Percentiles rank a stretch among this genome's conserved stretches.
These are phyloP conservation scores for Danielozyma ontarioensis DNA, from an alignment of 805 yeast species.

Conservation along the genomic window DNA sequence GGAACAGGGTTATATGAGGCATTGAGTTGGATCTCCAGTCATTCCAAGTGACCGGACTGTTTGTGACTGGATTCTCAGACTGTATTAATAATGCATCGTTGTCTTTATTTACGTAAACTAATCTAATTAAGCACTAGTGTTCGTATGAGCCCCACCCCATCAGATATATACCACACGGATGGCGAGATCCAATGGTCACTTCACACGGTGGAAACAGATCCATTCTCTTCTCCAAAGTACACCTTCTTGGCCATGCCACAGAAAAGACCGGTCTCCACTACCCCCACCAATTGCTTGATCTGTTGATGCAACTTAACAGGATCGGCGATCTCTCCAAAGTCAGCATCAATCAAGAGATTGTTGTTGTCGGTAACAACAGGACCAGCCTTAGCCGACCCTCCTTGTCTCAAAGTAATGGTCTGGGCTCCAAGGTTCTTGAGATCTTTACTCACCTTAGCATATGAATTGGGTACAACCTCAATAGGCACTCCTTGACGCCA, in stretches of 20 bases:
- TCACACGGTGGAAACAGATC: slow-evolving; percentile 38
- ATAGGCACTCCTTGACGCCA: slow-evolving; percentile 95
- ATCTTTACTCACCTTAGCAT: slow-evolving; percentile 67
- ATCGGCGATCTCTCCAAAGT: slow-evolving; percentile 69
- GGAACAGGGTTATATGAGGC: slow-evolving; percentile 91
- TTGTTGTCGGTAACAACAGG: slow-evolving; percentile 95
- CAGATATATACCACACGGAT: too few species aligned
- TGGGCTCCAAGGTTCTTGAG: slow-evolving; percentile 61
- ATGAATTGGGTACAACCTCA: slow-evolving; percentile 88
- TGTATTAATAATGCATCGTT: too few species aligned
- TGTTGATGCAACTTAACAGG: slow-evolving; percentile 51
- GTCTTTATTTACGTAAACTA: too few species aligned
- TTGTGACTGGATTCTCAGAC: neutral
- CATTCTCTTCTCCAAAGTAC: slow-evolving; percentile 85
- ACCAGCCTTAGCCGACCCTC: slow-evolving; percentile 91
- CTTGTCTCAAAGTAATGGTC: slow-evolving; percentile 66
- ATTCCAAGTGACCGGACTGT: slow-evolving; percentile 28
- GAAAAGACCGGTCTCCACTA: slow-evolving; percentile 94
- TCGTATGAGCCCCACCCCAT: too few species aligned
- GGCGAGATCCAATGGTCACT: too few species aligned
- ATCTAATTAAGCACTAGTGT: too few species aligned
- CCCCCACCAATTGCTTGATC: slow-evolving; percentile 80
- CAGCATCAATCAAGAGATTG: slow-evolving; percentile 88
- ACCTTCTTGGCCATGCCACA: slow-evolving; percentile 69
- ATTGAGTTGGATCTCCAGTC: slow-evolving; percentile 76